Evolutionary conservation across 768 basidiomycete species (phyloP).

Genomic region (Lactifluus volemus): DNA sequence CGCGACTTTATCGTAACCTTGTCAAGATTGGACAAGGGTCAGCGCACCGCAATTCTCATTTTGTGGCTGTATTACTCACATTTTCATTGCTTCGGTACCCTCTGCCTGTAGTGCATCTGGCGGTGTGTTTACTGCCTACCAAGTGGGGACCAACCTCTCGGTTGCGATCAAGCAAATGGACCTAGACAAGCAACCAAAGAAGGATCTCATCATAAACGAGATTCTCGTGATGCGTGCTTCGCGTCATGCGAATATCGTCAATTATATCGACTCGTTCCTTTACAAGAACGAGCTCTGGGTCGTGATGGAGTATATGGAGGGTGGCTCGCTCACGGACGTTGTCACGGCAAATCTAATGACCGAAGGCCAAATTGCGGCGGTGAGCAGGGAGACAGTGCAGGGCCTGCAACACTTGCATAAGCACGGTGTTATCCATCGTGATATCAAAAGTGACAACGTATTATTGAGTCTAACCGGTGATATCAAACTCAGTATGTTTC

Average conservation of each 20-base stretch:
- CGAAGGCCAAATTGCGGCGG: constrained; percentile 97
- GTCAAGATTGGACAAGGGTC: constrained; percentile 99
- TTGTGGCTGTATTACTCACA: neutral
- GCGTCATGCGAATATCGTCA: constrained; percentile 97
- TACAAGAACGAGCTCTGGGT: constrained; percentile 99
- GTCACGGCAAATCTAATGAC: constrained; percentile 95
- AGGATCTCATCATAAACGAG: constrained; percentile 99
- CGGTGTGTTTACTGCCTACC: constrained; percentile 97
- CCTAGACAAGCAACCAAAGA: constrained; percentile 98
- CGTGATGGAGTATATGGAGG: constrained; percentile 99
- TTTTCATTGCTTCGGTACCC: neutral
- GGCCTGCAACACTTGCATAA: constrained; percentile 91
- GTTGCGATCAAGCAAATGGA: constrained; percentile 99
- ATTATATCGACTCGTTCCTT: constrained; percentile 97
- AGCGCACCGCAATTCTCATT: constrained; percentile 23
- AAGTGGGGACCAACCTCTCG: constrained; percentile 86
- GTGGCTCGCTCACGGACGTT: constrained; percentile 89
- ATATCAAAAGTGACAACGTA: constrained; percentile 99
- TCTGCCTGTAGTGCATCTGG: constrained; percentile 69
- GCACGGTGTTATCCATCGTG: constrained; percentile 96
- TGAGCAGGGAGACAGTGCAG: constrained; percentile 85
- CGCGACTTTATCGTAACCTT: constrained; percentile 81
- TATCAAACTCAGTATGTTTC: constrained; percentile 88
- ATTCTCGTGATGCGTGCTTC: constrained; percentile 98
- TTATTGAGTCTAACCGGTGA: constrained; percentile 87